Evolutionary conservation across 148 eudicot species (phyloP).

Genomic region (Oxyria digyna): DNA sequence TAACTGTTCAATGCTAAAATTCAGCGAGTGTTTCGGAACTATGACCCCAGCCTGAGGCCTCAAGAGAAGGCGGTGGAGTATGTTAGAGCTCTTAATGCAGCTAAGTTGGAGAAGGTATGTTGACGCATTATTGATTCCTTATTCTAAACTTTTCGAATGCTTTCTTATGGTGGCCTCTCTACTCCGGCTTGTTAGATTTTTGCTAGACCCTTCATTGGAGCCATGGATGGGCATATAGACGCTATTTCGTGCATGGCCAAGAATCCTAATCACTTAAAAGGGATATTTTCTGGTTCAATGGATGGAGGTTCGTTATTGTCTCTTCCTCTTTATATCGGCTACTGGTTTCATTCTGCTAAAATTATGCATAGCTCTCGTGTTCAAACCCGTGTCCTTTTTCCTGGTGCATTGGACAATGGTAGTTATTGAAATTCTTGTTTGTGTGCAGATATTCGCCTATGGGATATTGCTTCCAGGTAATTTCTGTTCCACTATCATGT

Average conservation of each 20-base stretch:
- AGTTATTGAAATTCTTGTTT: not conserved
- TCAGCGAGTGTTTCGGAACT: conserved; percentile 78
- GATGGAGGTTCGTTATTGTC: conserved; percentile 55
- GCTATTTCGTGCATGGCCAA: conserved; percentile 88
- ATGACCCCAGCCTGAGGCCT: conserved; percentile 68
- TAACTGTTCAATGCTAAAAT: not conserved
- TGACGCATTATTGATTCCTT: not conserved
- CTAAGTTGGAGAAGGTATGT: conserved; percentile 75
- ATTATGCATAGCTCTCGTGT: not conserved
- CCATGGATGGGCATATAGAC: conserved; percentile 84
- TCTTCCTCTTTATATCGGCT: not conserved
- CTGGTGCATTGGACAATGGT: not conserved
- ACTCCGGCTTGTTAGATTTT: conserved; percentile 34
- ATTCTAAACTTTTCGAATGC: not conserved
- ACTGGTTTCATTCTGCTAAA: not conserved
- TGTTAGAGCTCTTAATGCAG: conserved; percentile 80
- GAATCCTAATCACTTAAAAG: conserved; percentile 67
- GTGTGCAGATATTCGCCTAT: conserved; percentile 80
- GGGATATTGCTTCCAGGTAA: conserved; percentile 95
- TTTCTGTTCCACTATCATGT: not conserved
- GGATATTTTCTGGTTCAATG: conserved; percentile 83
- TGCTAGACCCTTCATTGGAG: conserved; percentile 86
- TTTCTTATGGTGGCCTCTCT: not conserved
- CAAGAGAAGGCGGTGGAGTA: conserved; percentile 91
- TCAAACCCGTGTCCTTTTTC: not conserved